A percentile compares a stretch with the other conserved stretches of the same genome.
Conservation (phyloP, 257 asterid species). For the Nicotiana tabacum region DNA sequence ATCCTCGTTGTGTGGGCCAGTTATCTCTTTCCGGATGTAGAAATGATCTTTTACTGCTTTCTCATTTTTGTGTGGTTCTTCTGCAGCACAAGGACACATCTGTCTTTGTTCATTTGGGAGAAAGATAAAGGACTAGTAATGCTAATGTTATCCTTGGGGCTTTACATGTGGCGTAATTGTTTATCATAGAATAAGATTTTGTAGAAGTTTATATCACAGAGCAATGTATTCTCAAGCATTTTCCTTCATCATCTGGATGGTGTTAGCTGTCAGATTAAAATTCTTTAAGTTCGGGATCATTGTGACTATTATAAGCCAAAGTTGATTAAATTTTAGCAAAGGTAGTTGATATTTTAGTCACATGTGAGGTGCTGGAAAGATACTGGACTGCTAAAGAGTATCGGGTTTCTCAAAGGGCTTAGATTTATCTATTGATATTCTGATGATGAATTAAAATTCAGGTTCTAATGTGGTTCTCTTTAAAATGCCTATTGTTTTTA, state of each 20-base stretch:
- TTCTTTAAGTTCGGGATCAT: not conserved
- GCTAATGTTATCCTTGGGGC: not conserved
- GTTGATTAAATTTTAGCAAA: not conserved
- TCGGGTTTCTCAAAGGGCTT: not conserved
- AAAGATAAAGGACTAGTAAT: not conserved
- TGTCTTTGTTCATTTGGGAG: not conserved
- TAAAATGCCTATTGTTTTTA: not conserved
- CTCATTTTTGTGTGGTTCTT: slow-evolving; percentile 7
- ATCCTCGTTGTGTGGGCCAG: not conserved
- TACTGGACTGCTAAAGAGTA: not conserved
- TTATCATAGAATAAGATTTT: not conserved
- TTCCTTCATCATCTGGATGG: slow-evolving; percentile 4
- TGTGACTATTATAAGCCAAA: not conserved
- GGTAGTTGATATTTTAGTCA: not conserved
- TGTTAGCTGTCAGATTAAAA: slow-evolving; percentile 3
- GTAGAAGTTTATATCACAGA: not conserved
- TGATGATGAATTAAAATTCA: not conserved
- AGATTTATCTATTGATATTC: not conserved
- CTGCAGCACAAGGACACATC: not conserved
- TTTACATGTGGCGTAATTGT: not conserved
- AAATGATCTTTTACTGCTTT: slow-evolving; percentile 6
- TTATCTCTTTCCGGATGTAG: not conserved
- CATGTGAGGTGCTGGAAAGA: not conserved
- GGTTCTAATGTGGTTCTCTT: slow-evolving; percentile 9
- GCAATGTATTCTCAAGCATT: slow-evolving; percentile 1